A percentile compares a stretch with the other conserved stretches of the same genome.
Conservation (phyloP, 148 eudicot genomes). For the Vaccinium corymbosum region DNA sequence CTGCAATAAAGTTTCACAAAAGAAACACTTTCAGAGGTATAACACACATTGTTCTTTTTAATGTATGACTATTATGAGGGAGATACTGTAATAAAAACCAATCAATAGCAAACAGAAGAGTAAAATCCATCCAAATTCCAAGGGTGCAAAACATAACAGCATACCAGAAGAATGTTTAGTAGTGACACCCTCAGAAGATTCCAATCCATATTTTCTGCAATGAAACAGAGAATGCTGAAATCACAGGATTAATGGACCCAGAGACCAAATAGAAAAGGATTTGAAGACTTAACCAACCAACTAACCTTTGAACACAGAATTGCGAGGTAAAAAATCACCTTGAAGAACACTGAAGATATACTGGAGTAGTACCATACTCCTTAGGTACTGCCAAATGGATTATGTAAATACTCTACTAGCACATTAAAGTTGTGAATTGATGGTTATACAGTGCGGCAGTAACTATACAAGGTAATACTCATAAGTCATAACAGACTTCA, state of each 20-base stretch:
- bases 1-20: slow-evolving; percentile 28
- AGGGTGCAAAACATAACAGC: slow-evolving; percentile 12
- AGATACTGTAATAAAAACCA: neutral
- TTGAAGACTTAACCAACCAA: neutral
- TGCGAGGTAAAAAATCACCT: slow-evolving; percentile 72
- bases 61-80: neutral
- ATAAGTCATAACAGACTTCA: neutral
- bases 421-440: neutral
- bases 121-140: slow-evolving; percentile 9
- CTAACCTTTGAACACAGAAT: slow-evolving; percentile 48
- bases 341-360: slow-evolving; percentile 68
- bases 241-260: slow-evolving; percentile 6
- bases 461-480: neutral
- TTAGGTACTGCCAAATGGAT: slow-evolving; percentile 48
- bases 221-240: slow-evolving; percentile 18
- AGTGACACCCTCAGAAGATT: slow-evolving; percentile 59
- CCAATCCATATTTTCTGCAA: slow-evolving; percentile 70
- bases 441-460: neutral
- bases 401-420: slow-evolving; percentile 1
- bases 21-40: neutral
- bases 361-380: slow-evolving; percentile 63
- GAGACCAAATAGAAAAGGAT: neutral
- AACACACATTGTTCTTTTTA: neutral
- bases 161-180: slow-evolving; percentile 77
- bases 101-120: slow-evolving; percentile 5